These are phyloP conservation scores for Sphaerulina populicola DNA, from an alignment of 2,329 filamentous ascomycete species.

Conservation along the genomic window DNA sequence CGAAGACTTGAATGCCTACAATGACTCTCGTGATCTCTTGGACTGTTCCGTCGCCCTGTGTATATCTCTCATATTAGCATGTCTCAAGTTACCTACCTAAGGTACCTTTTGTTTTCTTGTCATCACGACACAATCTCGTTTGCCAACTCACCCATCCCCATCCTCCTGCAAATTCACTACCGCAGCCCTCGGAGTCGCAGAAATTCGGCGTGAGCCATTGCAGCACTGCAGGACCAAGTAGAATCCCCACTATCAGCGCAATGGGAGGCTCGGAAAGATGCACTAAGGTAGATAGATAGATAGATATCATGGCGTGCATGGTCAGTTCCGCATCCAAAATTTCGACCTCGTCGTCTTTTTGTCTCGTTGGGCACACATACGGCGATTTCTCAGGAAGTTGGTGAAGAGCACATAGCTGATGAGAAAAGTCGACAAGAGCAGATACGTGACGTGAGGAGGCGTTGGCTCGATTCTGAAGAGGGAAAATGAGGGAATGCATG, in stretches of 20 bases:
- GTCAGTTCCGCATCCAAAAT: neutral
- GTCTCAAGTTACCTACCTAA: conserved; percentile 1
- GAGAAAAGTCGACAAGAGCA: conserved; percentile 40
- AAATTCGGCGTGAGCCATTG: conserved; percentile 36
- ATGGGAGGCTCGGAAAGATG: conserved; percentile 45
- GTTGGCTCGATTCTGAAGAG: conserved; percentile 36
- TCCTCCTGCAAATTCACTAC: conserved; percentile 19
- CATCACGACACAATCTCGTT: too few species aligned
- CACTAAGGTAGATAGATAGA: conserved; percentile 21
- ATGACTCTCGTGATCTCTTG: conserved; percentile 40
- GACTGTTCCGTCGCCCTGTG: conserved; percentile 34
- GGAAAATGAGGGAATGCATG: neutral
- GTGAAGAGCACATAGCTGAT: conserved; percentile 42
- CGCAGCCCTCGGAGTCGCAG: conserved; percentile 26
- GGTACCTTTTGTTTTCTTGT: too few species aligned
- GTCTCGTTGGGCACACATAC: conserved; percentile 1
- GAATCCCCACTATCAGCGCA: conserved; percentile 40
- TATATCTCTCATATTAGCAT: neutral
- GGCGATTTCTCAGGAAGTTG: conserved; percentile 40
- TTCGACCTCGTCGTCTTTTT: too few species aligned
- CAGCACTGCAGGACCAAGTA: conserved; percentile 38
- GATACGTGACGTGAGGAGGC: conserved; percentile 40
- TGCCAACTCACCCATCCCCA: conserved; percentile 35
- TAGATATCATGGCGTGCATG: neutral
- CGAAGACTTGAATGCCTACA: conserved; percentile 39